Base-by-base conservation (phyloP, 2,329 filamentous ascomycete genomes). In the Lasiodiplodia sp. region DNA sequence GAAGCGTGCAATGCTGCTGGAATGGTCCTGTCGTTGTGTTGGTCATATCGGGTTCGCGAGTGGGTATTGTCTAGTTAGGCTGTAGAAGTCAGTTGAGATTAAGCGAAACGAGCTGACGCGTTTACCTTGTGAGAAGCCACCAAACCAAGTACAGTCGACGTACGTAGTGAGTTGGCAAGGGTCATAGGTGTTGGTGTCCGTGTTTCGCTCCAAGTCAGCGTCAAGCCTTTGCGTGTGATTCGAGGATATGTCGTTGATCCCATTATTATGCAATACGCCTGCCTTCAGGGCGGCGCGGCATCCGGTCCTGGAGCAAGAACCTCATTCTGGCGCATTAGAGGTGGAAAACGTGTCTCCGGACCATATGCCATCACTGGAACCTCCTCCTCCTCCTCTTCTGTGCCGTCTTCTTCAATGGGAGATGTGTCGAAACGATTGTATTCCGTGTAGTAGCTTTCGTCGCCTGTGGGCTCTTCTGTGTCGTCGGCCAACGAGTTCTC, bases 361-460 rank as follows among this genome's bases (percentile, higher is more conserved):
- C 60, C 60, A 18, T 64, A 64, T 11, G 44, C 60, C 44, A 47
- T 47, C 12, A 64, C 37, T 11, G 28, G 16, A 5, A 12, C 21
- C 8, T 23, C 40, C 6, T 38, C 23, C 3, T 47, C 51, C 7
- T 64, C 7, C n/a, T 38, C 47, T n/a, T 12, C 28, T 14, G 3
- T 10, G 47, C 7, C 28, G 28, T 52, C 28, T 7, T 52, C 28
- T 12, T 52, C 44, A 4, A 21, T n/a, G 18, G n/a, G 18, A 4
- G n/a, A 18, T 21, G 23, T 34, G 28, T 64, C 18, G 47, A 64
- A 52, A 14, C 60, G 60, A 14, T 38, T 25, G 47, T 64, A 64
- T 25, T 52, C 47, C n/a, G 11, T 23, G 47, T 52, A 53, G 47
- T 52, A 64, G 18, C 60, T 64, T 14, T 64, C 47, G 12, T 52